phyloP scores from a whole-genome alignment of 176 grass and related monocot species.

The Leersia perrieri region DNA sequence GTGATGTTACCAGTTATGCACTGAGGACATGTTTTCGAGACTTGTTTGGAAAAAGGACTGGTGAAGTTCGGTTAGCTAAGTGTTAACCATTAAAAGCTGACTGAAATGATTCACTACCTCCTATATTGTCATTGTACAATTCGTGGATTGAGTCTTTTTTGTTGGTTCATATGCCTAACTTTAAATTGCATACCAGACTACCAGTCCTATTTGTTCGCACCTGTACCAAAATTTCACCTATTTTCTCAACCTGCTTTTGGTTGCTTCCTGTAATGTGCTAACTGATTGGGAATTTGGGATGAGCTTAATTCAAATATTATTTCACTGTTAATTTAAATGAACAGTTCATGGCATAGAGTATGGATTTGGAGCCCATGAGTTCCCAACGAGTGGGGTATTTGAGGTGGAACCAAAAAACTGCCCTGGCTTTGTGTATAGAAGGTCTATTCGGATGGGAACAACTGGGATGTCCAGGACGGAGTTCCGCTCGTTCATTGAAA shows the following conservation, averaged over 20 bases:
- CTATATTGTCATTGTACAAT: neutral
- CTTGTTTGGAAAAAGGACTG: neutral
- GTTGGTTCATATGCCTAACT: conserved; percentile 5
- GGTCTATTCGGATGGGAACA: conserved; percentile 59
- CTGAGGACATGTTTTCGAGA: neutral
- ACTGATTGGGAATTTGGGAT: neutral
- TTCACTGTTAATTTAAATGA: conserved; percentile 13
- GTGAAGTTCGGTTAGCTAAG: neutral
- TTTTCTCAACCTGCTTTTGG: conserved; percentile 12
- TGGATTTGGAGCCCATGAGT: conserved; percentile 80
- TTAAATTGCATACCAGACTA: neutral
- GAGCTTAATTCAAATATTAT: conserved; percentile 11
- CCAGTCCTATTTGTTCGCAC: neutral
- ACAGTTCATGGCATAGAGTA: conserved; percentile 79
- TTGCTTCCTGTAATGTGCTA: neutral
- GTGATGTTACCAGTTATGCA: neutral
- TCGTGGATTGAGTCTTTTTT: neutral
- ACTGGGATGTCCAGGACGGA: conserved; percentile 63
- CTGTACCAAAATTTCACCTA: neutral
- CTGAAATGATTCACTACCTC: neutral
- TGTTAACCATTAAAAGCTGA: neutral
- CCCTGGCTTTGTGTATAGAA: conserved; percentile 69
- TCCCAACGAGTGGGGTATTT: conserved; percentile 72
- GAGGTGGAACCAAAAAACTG: conserved; percentile 76
- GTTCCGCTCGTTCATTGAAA: conserved; percentile 62